These are phyloP conservation scores for Picochlorum sp. DNA, from an alignment of 139 green algal genomes.

Conservation along the genomic window DNA sequence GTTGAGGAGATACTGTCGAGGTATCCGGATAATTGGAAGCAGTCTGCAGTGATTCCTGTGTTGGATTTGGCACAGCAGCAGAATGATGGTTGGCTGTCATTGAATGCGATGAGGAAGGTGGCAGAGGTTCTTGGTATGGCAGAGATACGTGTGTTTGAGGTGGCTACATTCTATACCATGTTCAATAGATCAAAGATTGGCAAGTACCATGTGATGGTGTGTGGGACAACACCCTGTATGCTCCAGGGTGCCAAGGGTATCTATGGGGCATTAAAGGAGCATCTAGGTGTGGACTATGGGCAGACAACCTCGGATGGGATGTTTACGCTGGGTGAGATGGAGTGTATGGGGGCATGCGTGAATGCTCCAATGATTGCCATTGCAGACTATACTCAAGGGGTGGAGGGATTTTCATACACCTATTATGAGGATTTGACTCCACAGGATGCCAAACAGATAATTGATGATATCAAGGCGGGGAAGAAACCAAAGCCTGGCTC, in stretches of 20 bases:
- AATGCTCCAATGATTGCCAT: conserved; percentile 98
- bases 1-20: conserved; percentile 65
- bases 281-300: conserved; percentile 60
- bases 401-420: conserved; percentile 79
- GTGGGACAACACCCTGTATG: conserved; percentile 93
- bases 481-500: conserved; percentile 56
- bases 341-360: conserved; percentile 99
- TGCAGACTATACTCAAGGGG: conserved; percentile 73
- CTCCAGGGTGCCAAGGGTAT: conserved; percentile 61
- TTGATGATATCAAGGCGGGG: conserved; percentile 71
- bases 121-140: conserved; percentile 78
- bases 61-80: conserved; percentile 97
- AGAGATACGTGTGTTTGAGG: conserved; percentile 92
- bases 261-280: conserved; percentile 60
- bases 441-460: conserved; percentile 57
- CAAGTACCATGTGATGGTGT: conserved; percentile 97
- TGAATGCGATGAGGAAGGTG: conserved; percentile 88
- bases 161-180: conserved; percentile 99
- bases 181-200: conserved; percentile 95
- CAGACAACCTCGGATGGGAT: conserved; percentile 77
- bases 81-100: conserved; percentile 82
- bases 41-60: conserved; percentile 84
- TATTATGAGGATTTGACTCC: conserved; percentile 97
- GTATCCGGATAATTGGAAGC: conserved; percentile 96
- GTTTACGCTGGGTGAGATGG: conserved; percentile 98